Percentiles rank a stretch among this genome's conserved stretches.
Conservation (phyloP, 345 rosid genomes). For the Clausena lansium region DNA sequence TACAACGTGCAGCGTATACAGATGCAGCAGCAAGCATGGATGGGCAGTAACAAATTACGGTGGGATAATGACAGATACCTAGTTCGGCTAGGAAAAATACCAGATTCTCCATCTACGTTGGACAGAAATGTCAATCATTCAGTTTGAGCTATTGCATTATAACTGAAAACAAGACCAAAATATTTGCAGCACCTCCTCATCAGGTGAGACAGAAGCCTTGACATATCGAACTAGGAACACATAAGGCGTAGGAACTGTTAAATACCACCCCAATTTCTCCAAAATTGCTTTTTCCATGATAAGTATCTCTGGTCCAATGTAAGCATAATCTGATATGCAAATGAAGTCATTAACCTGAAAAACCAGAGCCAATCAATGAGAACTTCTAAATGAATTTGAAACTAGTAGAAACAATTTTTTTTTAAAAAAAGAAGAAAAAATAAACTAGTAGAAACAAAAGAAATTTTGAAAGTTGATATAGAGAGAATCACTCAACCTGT, state of each 20-base stretch:
- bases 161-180: background rate
- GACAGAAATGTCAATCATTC: background rate
- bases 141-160: background rate
- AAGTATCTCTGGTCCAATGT: slow-evolving; percentile 60
- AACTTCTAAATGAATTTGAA: background rate
- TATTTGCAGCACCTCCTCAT: slow-evolving; percentile 43
- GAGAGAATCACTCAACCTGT: slow-evolving; percentile 33
- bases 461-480: background rate
- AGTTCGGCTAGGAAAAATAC: slow-evolving; percentile 68
- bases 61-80: slow-evolving; percentile 62
- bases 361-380: background rate
- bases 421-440: too few relatives aligned
- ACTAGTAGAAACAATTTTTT: too few relatives aligned
- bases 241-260: slow-evolving; percentile 83
- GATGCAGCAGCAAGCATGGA: slow-evolving; percentile 84
- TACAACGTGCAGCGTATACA: slow-evolving; percentile 78
- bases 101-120: slow-evolving; percentile 66
- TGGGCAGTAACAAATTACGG: slow-evolving; percentile 39
- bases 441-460: background rate
- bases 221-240: slow-evolving; percentile 74
- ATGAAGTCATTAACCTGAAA: slow-evolving; percentile 78
- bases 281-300: slow-evolving; percentile 79
- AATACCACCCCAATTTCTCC: slow-evolving; percentile 68
- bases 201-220: slow-evolving; percentile 64
- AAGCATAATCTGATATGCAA: slow-evolving; percentile 78